Evolutionary conservation across 495 filamentous ascomycete species (phyloP), one percentile per base, ranked within the genome.

Genomic region (Neurospora sp.): DNA sequence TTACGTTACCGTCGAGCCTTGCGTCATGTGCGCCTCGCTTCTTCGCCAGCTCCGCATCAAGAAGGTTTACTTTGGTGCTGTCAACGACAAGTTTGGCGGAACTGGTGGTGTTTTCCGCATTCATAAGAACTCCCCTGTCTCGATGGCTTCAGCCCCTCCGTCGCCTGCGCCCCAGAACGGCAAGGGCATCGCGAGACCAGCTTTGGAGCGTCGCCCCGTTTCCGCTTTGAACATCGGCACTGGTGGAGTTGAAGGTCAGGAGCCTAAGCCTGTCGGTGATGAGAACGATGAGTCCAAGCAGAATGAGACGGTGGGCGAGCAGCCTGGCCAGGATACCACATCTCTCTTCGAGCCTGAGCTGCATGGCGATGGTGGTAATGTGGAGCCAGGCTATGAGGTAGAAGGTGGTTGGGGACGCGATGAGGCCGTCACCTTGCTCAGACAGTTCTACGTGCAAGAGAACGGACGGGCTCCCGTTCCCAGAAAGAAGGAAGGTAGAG

Each of bases 1-100:
- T 39, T 99, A 99, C 80, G 96, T 99, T 40, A 98, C 96, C 0
- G 94, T 98, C 69, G 96, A 99, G 79, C 96, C 96, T 2, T 99
- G 96, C 79, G 90, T 99, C 77, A 99, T 99, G 96, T 99, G 96
- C 78, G 95, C 96, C 3, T 94, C 93, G n/a, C 87, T 94, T 38
- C 86, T 99, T 40, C 89, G 92, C 39, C 96, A 98, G 79, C 88
- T 93, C 70, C 85, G 87, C 7, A 91, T 99, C 78, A 86, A 90
- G 71, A 89, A 87, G 70, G 96, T 98, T 3, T 98, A 92, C 81
- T 98, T 92, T 81, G 96, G 96, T n/a, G 96, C 94, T 73, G 85
- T 89, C 68, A 99, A 99, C 83, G 96, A 98, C 77, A 91, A 95
- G 65, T 99, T 99, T 83, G 96, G 96, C 18, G 96, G 96, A 39